These are phyloP conservation scores for Rhizopogon roseolus DNA, from an alignment of 768 basidiomycete species.

Conservation along the genomic window DNA sequence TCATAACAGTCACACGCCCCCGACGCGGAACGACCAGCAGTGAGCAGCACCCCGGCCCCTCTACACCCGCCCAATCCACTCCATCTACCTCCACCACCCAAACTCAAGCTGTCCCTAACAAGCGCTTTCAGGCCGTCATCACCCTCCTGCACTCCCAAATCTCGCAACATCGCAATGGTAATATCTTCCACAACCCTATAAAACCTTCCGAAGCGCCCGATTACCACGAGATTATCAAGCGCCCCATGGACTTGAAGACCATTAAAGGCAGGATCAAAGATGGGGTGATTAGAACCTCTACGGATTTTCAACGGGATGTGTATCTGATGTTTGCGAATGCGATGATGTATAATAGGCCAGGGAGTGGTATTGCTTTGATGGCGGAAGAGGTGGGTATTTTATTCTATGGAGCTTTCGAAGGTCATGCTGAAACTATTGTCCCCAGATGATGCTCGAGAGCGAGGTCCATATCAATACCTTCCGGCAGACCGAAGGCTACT, in stretches of 20 bases:
- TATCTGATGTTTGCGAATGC: conserved; percentile 96
- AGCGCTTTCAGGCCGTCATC: conserved; percentile 79
- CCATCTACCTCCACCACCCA: background rate
- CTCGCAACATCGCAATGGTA: conserved; percentile 81
- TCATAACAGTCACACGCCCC: conserved; percentile 7
- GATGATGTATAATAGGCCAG: conserved; percentile 92
- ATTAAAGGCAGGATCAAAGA: conserved; percentile 85
- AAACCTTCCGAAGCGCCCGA: conserved; percentile 85
- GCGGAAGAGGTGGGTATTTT: conserved; percentile 73
- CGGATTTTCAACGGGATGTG: conserved; percentile 88
- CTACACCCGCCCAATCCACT: conserved; percentile 11
- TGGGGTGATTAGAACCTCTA: conserved; percentile 71
- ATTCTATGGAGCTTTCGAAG: background rate
- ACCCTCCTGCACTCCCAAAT: conserved; percentile 78
- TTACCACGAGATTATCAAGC: conserved; percentile 87
- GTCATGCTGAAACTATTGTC: background rate
- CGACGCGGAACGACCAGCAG: conserved; percentile 13
- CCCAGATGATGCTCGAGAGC: conserved; percentile 73
- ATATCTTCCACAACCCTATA: conserved; percentile 89
- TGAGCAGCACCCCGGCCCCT: conserved; percentile 11
- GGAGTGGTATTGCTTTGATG: conserved; percentile 84
- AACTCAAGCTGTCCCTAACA: conserved; percentile 35
- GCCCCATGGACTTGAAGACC: conserved; percentile 95
- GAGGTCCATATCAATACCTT: conserved; percentile 64
- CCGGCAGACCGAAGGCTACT: conserved; percentile 71